Base-by-base conservation (phyloP, 208 protist species). In the Leishmania tarentolae region DNA sequence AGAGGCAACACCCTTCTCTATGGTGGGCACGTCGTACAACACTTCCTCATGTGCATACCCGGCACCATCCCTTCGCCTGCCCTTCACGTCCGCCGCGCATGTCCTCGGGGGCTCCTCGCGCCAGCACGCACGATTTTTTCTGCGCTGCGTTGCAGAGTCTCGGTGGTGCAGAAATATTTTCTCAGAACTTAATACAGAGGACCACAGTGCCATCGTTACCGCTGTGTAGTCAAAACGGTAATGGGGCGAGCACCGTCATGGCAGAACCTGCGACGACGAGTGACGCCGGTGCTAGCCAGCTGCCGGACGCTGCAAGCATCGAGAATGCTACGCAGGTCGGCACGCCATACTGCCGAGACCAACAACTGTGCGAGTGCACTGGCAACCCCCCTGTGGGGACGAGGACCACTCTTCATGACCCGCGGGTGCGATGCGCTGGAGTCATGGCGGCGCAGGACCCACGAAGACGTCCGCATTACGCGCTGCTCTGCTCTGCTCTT, bases 51-150 rank as follows among this genome's bases (percentile, higher is more conserved):
- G 66, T 24, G n/a, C 70, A 31, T 57, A 5, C 31, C n/a, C 28
- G 11, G 28, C 42, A 2, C 70, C 2, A 50, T 46, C 50, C 24
- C 40, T 9, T 61, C 52, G 19, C 31, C 7, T 31, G 40, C 15
- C 3, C 24, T 47, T 35, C 35, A 3, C 35, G 7, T n/a, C 21
- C n/a, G 42, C 28, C 42, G 42, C 24, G 42, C 21, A 76, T 63
- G 46, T n/a, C 72, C 40, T 57, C 56, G 3, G 42, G 52, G 44
- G 61, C 72, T 46, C 50, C 72, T 61, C 69, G 37, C 40, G 75
- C 56, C 50, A 84, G 80, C 75, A 80, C 80, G 7, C 80, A 83
- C 42, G 53, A 31, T 44, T 13, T 37, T 0, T 84, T 84, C 53
- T 84, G 80, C 61, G 68, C 46, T 37, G 44, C 78, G 53, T 44